These are phyloP conservation scores for Selaginella tamariscina DNA, from an alignment of 75 land plant genomes.

Conservation along the genomic window DNA sequence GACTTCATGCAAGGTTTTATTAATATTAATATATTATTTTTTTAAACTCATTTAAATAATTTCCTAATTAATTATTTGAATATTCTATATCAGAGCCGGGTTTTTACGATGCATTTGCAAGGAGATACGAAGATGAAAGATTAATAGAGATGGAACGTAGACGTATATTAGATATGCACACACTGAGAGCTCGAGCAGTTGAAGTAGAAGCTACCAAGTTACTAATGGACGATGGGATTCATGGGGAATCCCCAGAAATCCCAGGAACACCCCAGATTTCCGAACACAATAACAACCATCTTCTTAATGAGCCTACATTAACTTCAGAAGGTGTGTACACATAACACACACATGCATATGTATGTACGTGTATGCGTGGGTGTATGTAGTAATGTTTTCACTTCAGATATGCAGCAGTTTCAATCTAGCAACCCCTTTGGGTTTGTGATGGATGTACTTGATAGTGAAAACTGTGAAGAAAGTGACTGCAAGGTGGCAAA, in stretches of 20 bases:
- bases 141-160: not conserved
- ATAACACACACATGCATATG: no score
- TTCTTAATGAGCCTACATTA: not conserved
- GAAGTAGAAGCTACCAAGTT: not conserved
- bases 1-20: not conserved
- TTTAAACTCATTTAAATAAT: no score
- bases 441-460: constrained; percentile 34
- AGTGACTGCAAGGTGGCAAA: constrained; percentile 3
- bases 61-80: not conserved
- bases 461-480: constrained; percentile 23
- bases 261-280: not conserved
- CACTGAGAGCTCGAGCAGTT: not conserved
- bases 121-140: not conserved
- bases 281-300: not conserved
- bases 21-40: no score
- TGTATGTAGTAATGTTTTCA: not conserved
- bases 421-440: constrained; percentile 31
- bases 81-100: not conserved
- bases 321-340: not conserved
- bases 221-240: not conserved
- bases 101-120: not conserved
- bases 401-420: constrained; percentile 36
- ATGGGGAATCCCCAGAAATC: not conserved
- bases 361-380: no score
- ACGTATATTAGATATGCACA: not conserved